Evolutionary conservation across 2,329 filamentous ascomycete genomes (phyloP).

Genomic region (Claviceps pazoutovae): DNA sequence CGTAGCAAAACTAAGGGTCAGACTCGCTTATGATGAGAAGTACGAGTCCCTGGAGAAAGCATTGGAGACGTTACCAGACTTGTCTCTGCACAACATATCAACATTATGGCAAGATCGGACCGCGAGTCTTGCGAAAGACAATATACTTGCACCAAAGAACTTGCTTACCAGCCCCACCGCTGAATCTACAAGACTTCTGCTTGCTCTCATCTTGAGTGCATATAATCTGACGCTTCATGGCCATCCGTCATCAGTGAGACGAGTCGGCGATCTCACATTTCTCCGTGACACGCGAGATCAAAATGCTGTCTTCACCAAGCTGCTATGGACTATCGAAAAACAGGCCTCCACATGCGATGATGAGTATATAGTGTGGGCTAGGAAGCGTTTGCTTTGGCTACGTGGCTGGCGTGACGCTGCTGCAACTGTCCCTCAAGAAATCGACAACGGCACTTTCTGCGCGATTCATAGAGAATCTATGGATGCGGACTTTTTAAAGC

Average conservation of each 20-base stretch:
- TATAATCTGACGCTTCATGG: slow-evolving; percentile 40
- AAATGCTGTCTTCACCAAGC: slow-evolving; percentile 39
- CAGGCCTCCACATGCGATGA: slow-evolving; percentile 46
- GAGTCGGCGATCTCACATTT: slow-evolving; percentile 49
- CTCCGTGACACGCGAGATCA: slow-evolving; percentile 52
- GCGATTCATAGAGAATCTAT: slow-evolving; percentile 45
- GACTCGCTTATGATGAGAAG: slow-evolving; percentile 46
- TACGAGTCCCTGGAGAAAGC: slow-evolving; percentile 37
- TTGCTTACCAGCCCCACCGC: slow-evolving; percentile 47
- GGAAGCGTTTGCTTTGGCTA: slow-evolving; percentile 58
- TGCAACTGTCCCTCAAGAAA: slow-evolving; percentile 16
- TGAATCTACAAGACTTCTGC: slow-evolving; percentile 43
- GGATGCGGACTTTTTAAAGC: slow-evolving; percentile 58
- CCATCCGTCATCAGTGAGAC: slow-evolving; percentile 34
- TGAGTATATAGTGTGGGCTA: slow-evolving; percentile 45
- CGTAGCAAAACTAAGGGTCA: slow-evolving; percentile 36
- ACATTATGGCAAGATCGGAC: slow-evolving; percentile 13
- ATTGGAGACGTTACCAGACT: slow-evolving; percentile 27
- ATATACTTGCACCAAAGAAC: slow-evolving; percentile 46
- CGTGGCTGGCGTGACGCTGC: slow-evolving; percentile 51
- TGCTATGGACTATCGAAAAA: slow-evolving; percentile 39
- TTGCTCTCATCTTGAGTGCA: slow-evolving; percentile 49
- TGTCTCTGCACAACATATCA: slow-evolving; percentile 18
- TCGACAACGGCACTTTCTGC: slow-evolving; percentile 48
- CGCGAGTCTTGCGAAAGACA: slow-evolving; percentile 19